Evolutionary conservation across 2,329 filamentous ascomycete species (phyloP).

Genomic region (Huntiella bhutanensis): DNA sequence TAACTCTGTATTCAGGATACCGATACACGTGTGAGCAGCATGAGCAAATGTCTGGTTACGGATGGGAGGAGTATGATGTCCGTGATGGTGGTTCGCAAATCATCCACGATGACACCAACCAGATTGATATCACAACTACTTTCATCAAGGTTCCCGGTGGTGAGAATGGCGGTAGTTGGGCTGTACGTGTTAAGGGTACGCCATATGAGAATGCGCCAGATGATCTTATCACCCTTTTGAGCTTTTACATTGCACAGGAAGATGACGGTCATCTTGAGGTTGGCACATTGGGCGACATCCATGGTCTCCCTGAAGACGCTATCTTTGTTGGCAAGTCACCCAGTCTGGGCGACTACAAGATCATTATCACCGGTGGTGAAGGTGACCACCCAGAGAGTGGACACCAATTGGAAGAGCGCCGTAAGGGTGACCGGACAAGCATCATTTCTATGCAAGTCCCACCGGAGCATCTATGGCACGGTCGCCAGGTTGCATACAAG

Average conservation of each 20-base stretch:
- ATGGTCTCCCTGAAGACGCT: constrained; percentile 40
- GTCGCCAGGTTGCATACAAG: constrained; percentile 44
- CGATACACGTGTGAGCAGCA: constrained; percentile 93
- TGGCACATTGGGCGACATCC: constrained; percentile 23
- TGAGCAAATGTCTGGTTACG: constrained; percentile 84
- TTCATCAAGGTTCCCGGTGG: constrained; percentile 89
- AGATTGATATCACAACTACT: constrained; percentile 75
- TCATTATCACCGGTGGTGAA: constrained; percentile 56
- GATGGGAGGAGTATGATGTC: constrained; percentile 94
- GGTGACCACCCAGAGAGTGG: constrained; percentile 40
- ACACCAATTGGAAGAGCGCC: constrained; percentile 47
- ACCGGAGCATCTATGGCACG: constrained; percentile 62
- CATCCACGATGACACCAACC: constrained; percentile 77
- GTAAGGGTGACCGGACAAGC: constrained; percentile 57
- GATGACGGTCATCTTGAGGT: constrained; percentile 48
- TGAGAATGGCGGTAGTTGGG: constrained; percentile 77
- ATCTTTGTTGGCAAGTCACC: constrained; percentile 49
- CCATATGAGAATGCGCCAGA: constrained; percentile 49
- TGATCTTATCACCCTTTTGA: constrained; percentile 53
- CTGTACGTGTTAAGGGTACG: constrained; percentile 64
- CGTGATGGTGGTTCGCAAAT: constrained; percentile 72
- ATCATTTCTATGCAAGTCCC: constrained; percentile 53
- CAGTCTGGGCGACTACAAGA: constrained; percentile 59
- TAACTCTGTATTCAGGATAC: not conserved
- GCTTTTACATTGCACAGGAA: constrained; percentile 72